Conservation (phyloP, 2,329 filamentous ascomycete genomes). For the Aspergillus pseudotamarii region DNA sequence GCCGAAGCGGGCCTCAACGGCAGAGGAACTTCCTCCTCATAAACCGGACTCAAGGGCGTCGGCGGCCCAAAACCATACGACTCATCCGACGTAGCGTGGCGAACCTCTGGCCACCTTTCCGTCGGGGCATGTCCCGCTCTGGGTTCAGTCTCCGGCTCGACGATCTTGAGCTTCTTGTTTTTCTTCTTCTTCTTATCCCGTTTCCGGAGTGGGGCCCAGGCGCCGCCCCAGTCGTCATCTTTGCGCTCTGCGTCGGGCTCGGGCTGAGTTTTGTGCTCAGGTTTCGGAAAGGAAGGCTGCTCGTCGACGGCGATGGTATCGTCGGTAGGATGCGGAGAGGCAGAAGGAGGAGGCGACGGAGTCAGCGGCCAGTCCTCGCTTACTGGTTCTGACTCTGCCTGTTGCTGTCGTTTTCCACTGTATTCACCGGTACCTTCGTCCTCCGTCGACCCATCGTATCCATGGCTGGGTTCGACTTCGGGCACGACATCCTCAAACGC, state of each 20-base stretch:
- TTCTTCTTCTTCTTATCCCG: background rate
- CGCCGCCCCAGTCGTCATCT: background rate
- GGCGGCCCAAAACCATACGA: background rate
- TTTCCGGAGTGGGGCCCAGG: background rate
- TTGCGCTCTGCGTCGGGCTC: background rate
- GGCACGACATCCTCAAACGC: background rate
- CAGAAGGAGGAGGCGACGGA: background rate
- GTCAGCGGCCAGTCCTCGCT: conserved; percentile 1
- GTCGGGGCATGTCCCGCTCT: background rate
- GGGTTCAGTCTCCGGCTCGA: background rate
- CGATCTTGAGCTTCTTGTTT: background rate
- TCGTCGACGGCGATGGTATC: background rate
- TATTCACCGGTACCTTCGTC: background rate
- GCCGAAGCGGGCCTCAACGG: background rate
- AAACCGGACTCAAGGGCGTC: background rate
- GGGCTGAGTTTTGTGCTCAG: background rate
- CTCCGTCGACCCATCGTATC: background rate
- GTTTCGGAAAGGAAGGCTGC: background rate
- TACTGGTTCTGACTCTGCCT: background rate
- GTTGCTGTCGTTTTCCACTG: background rate
- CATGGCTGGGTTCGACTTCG: background rate
- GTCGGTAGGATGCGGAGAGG: background rate
- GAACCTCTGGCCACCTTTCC: background rate
- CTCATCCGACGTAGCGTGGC: background rate
- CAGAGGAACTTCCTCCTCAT: background rate